phyloP scores from a whole-genome alignment of 768 basidiomycete genomes.

The Macrolepiota dolichaula region DNA sequence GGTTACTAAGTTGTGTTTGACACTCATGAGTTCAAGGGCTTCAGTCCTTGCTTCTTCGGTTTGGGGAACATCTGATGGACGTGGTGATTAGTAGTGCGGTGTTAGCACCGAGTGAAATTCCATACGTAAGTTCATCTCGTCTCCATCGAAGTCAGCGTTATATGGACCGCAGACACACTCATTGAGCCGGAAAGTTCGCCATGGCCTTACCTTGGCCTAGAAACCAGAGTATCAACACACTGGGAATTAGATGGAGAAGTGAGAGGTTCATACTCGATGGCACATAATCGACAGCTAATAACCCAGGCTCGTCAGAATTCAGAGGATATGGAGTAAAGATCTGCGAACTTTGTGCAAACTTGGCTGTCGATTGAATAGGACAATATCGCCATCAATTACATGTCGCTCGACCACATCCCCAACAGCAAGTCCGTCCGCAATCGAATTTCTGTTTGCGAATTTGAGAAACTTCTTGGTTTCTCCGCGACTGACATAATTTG shows the following conservation, averaged over 20 bases:
- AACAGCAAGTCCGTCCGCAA: slow-evolving; percentile 78
- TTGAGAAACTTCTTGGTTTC: slow-evolving; percentile 88
- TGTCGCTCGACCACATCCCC: slow-evolving; percentile 96
- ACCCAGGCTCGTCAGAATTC: background rate
- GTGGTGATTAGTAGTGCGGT: background rate
- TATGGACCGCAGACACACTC: slow-evolving; percentile 99
- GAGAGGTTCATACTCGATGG: slow-evolving; percentile 62
- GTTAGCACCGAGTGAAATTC: background rate
- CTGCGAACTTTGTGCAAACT: slow-evolving; percentile 84
- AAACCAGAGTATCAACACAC: background rate
- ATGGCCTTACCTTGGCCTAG: slow-evolving; percentile 88
- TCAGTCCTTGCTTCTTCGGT: slow-evolving; percentile 98
- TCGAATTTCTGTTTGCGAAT: slow-evolving; percentile 76
- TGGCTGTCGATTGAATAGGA: slow-evolving; percentile 97
- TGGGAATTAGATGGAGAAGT: background rate
- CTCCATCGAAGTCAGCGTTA: slow-evolving; percentile 99
- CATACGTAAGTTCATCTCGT: slow-evolving; percentile 99
- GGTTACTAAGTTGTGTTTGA: slow-evolving; percentile 95
- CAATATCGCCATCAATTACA: slow-evolving; percentile 91
- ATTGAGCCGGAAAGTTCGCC: slow-evolving; percentile 95
- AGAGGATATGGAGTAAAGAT: background rate
- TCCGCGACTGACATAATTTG: slow-evolving; percentile 86
- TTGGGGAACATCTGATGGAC: slow-evolving; percentile 83
- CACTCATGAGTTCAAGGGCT: slow-evolving; percentile 94
- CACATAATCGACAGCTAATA: slow-evolving; percentile 95